Conservation (phyloP, 2,329 filamentous ascomycete genomes). For the Lasiodiplodia theobromae region DNA sequence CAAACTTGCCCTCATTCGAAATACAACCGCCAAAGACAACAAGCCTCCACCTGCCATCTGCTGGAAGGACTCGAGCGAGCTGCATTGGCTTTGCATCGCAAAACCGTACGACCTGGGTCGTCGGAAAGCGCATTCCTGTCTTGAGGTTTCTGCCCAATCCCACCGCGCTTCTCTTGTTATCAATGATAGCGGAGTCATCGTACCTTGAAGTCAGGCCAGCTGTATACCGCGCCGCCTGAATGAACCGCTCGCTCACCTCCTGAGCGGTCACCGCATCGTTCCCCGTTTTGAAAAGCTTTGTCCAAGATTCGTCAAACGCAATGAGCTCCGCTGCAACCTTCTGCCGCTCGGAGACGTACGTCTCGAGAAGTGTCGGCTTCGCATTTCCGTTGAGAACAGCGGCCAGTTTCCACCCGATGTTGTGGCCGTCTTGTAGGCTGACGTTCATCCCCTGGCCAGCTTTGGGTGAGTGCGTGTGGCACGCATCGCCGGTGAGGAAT, state of each 20-base stretch:
- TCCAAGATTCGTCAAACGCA: slow-evolving; percentile 64
- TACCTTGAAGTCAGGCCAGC: slow-evolving; percentile 67
- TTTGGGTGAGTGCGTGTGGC: slow-evolving; percentile 74
- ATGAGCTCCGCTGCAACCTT: slow-evolving; percentile 60
- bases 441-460: slow-evolving; percentile 72
- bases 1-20: slow-evolving; percentile 30
- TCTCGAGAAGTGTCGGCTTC: slow-evolving; percentile 58
- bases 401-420: slow-evolving; percentile 65
- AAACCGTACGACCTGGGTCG: slow-evolving; percentile 65
- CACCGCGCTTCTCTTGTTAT: slow-evolving; percentile 42
- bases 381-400: slow-evolving; percentile 44
- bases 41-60: slow-evolving; percentile 61
- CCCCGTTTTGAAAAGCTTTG: slow-evolving; percentile 53
- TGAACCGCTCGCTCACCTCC: slow-evolving; percentile 64
- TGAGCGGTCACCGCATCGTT: slow-evolving; percentile 50
- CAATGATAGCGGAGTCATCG: slow-evolving; percentile 57
- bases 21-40: slow-evolving; percentile 55
- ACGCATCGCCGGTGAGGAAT: slow-evolving; percentile 74
- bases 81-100: slow-evolving; percentile 67
- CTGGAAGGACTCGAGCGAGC: slow-evolving; percentile 56
- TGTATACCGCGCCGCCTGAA: slow-evolving; percentile 65
- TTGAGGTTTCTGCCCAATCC: slow-evolving; percentile 45
- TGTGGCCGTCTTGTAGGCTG: slow-evolving; percentile 66
- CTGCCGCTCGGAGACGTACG: slow-evolving; percentile 67
- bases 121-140: slow-evolving; percentile 60